Base-by-base conservation (phyloP, 2,329 filamentous ascomycete genomes). In the Curvularia spicifera region DNA sequence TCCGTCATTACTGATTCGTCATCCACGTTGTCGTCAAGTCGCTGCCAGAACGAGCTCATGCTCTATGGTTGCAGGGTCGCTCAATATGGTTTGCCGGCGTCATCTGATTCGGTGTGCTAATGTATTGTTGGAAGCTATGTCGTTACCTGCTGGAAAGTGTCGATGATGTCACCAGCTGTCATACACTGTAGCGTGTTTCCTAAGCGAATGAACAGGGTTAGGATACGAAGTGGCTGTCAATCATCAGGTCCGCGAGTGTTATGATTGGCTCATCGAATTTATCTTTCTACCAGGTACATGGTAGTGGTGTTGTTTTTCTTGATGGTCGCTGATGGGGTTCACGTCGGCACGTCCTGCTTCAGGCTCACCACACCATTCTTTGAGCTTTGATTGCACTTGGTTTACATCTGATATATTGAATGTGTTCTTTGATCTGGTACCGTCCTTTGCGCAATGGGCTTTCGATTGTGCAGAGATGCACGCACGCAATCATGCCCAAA, bases 1-100 rank as follows among this genome's bases (percentile, higher is more conserved):
- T 67, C 67, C 15, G 61, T 46, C 66, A 70, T 54, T 10, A 28
- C 39, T 22, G 45, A 37, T 35, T 31, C 29, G 45, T 52, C 39
- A 22, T 51, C 50, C 24, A 39, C 44, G 39, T 54, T n/a, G 51
- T 54, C 51, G 39, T 45, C 56, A 26, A 58, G 56, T 48, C 45
- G 56, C 24, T 45, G 24, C 56, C 56, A 58, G 31, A 42, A 49
- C 31, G 56, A 58, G 35, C 43, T 57, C 54, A 57, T 57, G 29
- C 28, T 33, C 43, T n/a, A 43, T 15, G 33, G 33, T 26, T 18
- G 18, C 15, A 28, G 35, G 29, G 44, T 46, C 50, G 43, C 15
- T 52, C 40, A 42, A 40, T 20, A 24, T 13, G 15, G 24, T 50
- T 29, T 50, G 18, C 22, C 33, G 35, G 8, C 10, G 20, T 40